Evolutionary conservation across 2,329 filamentous ascomycete genomes (phyloP).

Genomic region (Fusarium xyrophilum): DNA sequence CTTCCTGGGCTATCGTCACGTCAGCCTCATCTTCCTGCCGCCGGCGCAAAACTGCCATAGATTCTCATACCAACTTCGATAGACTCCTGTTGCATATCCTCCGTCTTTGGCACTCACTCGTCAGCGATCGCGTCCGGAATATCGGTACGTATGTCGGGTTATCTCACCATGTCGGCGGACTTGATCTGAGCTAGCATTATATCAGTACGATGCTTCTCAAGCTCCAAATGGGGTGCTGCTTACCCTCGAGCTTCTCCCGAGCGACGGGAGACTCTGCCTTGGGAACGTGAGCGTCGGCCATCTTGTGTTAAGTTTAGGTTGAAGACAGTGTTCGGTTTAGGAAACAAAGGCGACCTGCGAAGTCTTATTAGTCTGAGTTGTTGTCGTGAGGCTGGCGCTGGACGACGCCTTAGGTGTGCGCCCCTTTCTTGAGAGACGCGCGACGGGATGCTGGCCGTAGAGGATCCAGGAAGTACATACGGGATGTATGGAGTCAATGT

Average conservation of each 20-base stretch:
- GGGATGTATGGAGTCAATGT: conserved; percentile 3
- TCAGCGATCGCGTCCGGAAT: conserved; percentile 41
- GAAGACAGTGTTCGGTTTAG: conserved; percentile 15
- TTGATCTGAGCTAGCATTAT: conserved; percentile 82
- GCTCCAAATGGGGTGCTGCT: conserved; percentile 29
- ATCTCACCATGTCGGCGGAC: conserved; percentile 93
- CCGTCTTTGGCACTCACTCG: conserved; percentile 66
- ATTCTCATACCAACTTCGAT: conserved; percentile 85
- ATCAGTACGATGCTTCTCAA: conserved; percentile 16
- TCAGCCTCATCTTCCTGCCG: conserved; percentile 37
- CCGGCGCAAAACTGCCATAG: not conserved
- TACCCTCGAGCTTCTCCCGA: conserved; percentile 80
- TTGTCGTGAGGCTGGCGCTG: conserved; percentile 26
- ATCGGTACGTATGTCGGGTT: conserved; percentile 13
- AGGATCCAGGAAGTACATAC: conserved; percentile 22
- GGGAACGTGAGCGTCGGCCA: conserved; percentile 50
- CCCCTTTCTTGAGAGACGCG: conserved; percentile 16
- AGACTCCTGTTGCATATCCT: conserved; percentile 95
- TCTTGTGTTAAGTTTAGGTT: conserved; percentile 33
- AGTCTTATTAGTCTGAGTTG: conserved; percentile 15
- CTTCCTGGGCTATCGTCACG: conserved; percentile 61
- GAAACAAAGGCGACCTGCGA: conserved; percentile 16
- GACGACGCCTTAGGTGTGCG: conserved; percentile 27
- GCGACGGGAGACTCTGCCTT: conserved; percentile 56
- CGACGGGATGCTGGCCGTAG: conserved; percentile 12